A percentile compares a stretch with the other conserved stretches of the same genome.
phyloP scores from a whole-genome alignment of 106 monocot genomes.

The Acanthochlamys bracteata region DNA sequence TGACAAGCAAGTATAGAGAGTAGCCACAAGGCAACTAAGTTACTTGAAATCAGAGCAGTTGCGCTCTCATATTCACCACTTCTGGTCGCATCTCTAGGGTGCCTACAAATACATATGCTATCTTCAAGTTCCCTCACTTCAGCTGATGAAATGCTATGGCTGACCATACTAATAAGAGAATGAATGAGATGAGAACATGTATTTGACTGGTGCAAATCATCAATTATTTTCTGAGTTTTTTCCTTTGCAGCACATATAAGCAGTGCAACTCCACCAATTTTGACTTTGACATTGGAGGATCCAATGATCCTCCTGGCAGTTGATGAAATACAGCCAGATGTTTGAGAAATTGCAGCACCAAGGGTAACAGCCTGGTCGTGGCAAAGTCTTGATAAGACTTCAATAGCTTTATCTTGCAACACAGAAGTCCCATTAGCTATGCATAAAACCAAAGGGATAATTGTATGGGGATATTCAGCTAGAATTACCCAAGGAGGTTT shows the following conservation, averaged over 20 bases:
- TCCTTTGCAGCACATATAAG: slow-evolving; percentile 79
- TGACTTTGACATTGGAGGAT: slow-evolving; percentile 51
- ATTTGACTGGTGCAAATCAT: slow-evolving; percentile 52
- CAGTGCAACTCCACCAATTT: slow-evolving; percentile 76
- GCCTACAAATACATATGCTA: slow-evolving; percentile 46
- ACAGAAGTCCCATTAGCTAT: slow-evolving; percentile 51
- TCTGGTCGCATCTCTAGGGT: slow-evolving; percentile 20
- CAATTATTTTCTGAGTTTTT: slow-evolving; percentile 41
- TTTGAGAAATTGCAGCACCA: slow-evolving; percentile 40
- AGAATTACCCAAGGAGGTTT: slow-evolving; percentile 66
- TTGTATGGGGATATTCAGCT: slow-evolving; percentile 59
- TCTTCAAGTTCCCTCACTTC: slow-evolving; percentile 21
- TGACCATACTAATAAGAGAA: slow-evolving; percentile 66
- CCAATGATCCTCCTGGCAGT: slow-evolving; percentile 55
- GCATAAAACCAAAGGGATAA: slow-evolving; percentile 65
- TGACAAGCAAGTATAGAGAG: slow-evolving; percentile 72
- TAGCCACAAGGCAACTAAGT: slow-evolving; percentile 65
- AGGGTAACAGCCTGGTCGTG: slow-evolving; percentile 46
- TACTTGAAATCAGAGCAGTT: slow-evolving; percentile 53
- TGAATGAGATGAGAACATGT: slow-evolving; percentile 50
- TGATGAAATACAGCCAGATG: slow-evolving; percentile 61
- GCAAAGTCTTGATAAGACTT: slow-evolving; percentile 76
- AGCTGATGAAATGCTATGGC: slow-evolving; percentile 19
- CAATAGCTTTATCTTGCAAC: slow-evolving; percentile 87
- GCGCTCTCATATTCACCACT: slow-evolving; percentile 27